phyloP scores from a whole-genome alignment of 1,284 basidiomycete species.

The Apiotrichum laibachii region DNA sequence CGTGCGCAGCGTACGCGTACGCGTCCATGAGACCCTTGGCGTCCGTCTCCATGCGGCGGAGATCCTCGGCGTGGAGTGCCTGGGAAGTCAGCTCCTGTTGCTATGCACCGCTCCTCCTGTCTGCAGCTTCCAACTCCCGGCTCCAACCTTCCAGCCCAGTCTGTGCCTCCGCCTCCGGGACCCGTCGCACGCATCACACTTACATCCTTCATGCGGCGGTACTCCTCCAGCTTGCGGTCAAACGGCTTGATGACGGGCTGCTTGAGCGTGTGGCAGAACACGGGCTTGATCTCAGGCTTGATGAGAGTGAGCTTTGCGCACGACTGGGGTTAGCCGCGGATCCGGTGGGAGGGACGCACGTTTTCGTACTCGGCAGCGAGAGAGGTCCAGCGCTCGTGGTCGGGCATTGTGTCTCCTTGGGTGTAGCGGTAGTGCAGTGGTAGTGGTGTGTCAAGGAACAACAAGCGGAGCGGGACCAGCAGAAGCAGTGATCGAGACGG shows the following conservation, averaged over 20 bases:
- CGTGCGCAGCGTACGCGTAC: background rate
- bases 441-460: too few relatives aligned
- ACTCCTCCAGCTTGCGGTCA: background rate
- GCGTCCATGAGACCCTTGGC: background rate
- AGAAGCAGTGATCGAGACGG: too few relatives aligned
- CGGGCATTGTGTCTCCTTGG: background rate
- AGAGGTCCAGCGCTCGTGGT: background rate
- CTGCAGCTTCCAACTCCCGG: background rate
- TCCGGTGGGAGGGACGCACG: background rate
- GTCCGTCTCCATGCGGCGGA: background rate
- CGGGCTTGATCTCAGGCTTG: slow-evolving; percentile 5
- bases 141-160: background rate
- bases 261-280: slow-evolving; percentile 2
- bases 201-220: background rate
- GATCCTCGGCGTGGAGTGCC: background rate
- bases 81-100: background rate
- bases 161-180: background rate
- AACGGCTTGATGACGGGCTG: slow-evolving; percentile 1
- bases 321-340: background rate
- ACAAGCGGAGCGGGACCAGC: too few relatives aligned
- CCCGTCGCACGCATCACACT: background rate
- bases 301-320: slow-evolving; percentile 3
- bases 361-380: slow-evolving; percentile 1
- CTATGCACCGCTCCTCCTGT: background rate
- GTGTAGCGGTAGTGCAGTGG: too few relatives aligned